Conservation (phyloP, 2,329 filamentous ascomycete species). For the Fusarium aywerte region DNA sequence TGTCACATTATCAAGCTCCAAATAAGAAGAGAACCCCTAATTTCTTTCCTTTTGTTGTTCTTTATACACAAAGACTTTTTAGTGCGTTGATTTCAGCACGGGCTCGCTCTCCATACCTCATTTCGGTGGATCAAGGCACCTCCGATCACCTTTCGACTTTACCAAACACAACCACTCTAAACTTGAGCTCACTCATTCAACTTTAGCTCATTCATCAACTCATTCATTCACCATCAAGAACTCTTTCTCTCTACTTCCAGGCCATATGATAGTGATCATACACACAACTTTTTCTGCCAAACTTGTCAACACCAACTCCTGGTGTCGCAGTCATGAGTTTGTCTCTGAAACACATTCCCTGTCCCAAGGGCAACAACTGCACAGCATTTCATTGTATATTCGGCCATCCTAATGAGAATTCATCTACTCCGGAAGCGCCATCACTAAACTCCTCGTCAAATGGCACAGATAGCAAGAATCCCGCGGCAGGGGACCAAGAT, state of each 20-base stretch:
- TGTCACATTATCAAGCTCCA: neutral
- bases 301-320: neutral
- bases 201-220: neutral
- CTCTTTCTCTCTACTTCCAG: neutral
- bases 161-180: constrained; percentile 11
- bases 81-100: constrained; percentile 8
- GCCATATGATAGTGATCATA: neutral
- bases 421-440: constrained; percentile 24
- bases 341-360: constrained; percentile 61
- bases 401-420: constrained; percentile 55
- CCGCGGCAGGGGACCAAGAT: constrained; percentile 41
- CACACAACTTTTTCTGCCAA: neutral
- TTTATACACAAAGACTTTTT: neutral
- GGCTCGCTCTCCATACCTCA: constrained; percentile 1
- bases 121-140: constrained; percentile 16
- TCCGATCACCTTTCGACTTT: constrained; percentile 8
- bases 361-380: constrained; percentile 60
- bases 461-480: constrained; percentile 11
- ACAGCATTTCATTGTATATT: constrained; percentile 64
- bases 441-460: neutral
- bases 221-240: neutral
- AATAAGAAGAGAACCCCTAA: neutral
- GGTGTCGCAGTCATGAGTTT: constrained; percentile 50
- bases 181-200: constrained; percentile 13
- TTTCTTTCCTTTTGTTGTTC: neutral